Base-by-base conservation (phyloP, 2,329 filamentous ascomycete genomes). In the Aspergillus costaricaensis region DNA sequence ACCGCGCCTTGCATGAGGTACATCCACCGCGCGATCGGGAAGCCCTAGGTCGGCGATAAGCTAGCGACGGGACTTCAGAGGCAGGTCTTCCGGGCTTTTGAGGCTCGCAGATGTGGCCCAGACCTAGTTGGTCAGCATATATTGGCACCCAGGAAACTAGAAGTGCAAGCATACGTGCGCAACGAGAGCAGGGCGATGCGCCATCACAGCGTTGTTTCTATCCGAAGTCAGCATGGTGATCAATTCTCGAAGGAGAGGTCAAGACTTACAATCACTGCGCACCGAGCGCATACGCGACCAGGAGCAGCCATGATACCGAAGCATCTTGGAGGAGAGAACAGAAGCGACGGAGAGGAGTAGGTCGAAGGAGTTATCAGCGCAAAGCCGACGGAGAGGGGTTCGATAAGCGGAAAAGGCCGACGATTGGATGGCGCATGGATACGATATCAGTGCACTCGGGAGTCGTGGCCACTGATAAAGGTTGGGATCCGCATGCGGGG, bases 161-260 rank as follows among this genome's bases (percentile, higher is more conserved):
- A n/a, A 14, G 32, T 2, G 32, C 10, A 36, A 23, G 32, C 60
- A 57, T 66, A 68, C 70, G 64, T 21, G 62, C 62, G 47, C 70
- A 72, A 25, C 70, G 68, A 10, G 67, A 65, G 25, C 70, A 72
- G 7, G 70, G 69, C 6, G 55, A 30, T 3, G 52, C 61, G 5
- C 70, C 70, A 38, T 71, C 69, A 58, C 70, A 72, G 57, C 67
- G 64, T 65, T 72, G 70, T 65, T 72, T 72, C 68, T 68, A 10
- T 38, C 2, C 1, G 27, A 32, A 5, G 17, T 52, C 5, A 52
- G 27, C 3, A 4, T 15, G 2, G 12, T 14, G 5, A 15, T 8
- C 32, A 7, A 3, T 12, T 9, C 4, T 21, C 7, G 25, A 23
- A 4, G 9, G 7, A 10, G 23, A 2, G 48, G 25, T 15, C 2